Evolutionary conservation across 768 basidiomycete species (phyloP).

Genomic region (Tulasnella sp.): DNA sequence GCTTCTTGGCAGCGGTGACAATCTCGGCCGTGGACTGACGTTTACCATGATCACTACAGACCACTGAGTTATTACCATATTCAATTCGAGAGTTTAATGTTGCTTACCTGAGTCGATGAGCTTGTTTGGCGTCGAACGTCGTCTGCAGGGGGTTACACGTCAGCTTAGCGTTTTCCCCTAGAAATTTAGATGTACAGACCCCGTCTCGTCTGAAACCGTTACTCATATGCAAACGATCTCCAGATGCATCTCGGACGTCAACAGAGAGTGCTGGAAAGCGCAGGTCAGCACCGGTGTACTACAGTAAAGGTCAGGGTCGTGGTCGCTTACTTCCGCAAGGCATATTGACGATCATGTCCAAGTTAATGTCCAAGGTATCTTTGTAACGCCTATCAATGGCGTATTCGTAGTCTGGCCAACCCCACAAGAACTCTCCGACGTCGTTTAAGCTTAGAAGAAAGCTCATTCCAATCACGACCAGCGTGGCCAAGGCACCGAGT

Average conservation of each 20-base stretch:
- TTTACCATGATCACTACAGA: slow-evolving; percentile 50
- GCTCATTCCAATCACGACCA: slow-evolving; percentile 56
- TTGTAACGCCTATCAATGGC: slow-evolving; percentile 61
- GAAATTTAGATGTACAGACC: slow-evolving; percentile 37
- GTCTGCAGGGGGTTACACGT: slow-evolving; percentile 40
- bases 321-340: slow-evolving; percentile 75
- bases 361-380: slow-evolving; percentile 71
- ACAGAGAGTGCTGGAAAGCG: slow-evolving; percentile 62
- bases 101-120: slow-evolving; percentile 54
- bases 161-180: not conserved
- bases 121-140: slow-evolving; percentile 73
- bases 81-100: not conserved
- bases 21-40: slow-evolving; percentile 63
- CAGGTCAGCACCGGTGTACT: not conserved
- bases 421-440: slow-evolving; percentile 84
- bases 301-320: not conserved
- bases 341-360: slow-evolving; percentile 89
- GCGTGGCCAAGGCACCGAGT: slow-evolving; percentile 71
- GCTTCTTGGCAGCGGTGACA: slow-evolving; percentile 57
- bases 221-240: slow-evolving; percentile 81
- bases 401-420: slow-evolving; percentile 87
- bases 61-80: not conserved
- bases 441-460: slow-evolving; percentile 79
- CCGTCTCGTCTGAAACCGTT: slow-evolving; percentile 77
- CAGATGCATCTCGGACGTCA: slow-evolving; percentile 87